Evolutionary conservation across 1,139 yeast species (phyloP), one percentile per base, ranked within the genome.

Genomic region (Suhomyces maxii): DNA sequence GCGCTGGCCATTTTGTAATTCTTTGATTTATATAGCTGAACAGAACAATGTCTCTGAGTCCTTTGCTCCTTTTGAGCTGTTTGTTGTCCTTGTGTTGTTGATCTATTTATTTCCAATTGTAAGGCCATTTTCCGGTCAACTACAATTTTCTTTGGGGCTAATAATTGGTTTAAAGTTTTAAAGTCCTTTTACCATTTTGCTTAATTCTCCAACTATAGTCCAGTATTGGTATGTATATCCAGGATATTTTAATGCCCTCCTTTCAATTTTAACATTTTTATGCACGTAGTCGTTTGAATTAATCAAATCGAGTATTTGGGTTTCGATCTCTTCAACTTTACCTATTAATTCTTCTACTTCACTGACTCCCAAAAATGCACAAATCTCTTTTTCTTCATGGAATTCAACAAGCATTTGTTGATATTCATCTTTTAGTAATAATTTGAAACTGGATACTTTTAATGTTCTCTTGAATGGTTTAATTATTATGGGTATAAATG

Each of bases 391-490:
- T 4, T 58, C 63, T 2, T 59, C 57, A 10, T 53, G 48, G 28
- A 69, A 60, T 42, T 71, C 73, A 4, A 68, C 48, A 7, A 48
- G 47, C 4, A 68, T 37, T 30, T 44, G 39, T 34, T 38, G 38
- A 26, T 33, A n/a, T 6, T 42, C 45, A 34, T 63, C 64, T 10
- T 51, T 39, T 10, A 68, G 49, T 8, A 56, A 45, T 2, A 71
- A 38, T 44, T 58, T 64, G 44, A 70, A 60, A 8, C 55, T 53
- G 2, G 65, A 53, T 1, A 66, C 51, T 44, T 68, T 68, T 14
- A 68, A 42, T 1, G 74, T 66, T 32, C 72, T 51, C 7, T 55
- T 53, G 42, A 56, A 65, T 0, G 74, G 75, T 44, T 64, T 66
- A 9, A 71, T 53, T 2, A 65, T 51, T 28, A 69, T 58, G 4